A percentile compares a stretch with the other conserved stretches of the same genome.
Conservation (phyloP, 2,329 filamentous ascomycete genomes). For the Phyllosticta ampelicida region DNA sequence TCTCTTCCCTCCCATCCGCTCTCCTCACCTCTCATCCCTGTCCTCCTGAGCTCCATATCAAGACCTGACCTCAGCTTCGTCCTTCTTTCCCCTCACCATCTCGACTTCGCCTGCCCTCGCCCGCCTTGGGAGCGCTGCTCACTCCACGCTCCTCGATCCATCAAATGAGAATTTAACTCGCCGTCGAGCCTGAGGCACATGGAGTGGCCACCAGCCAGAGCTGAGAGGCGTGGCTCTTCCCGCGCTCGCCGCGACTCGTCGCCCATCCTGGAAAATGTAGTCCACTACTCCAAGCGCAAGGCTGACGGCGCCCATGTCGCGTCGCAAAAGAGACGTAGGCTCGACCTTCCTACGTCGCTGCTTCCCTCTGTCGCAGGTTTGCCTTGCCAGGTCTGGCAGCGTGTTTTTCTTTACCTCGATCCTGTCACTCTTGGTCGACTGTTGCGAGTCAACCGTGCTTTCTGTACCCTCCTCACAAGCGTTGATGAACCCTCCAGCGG, state of each 20-base stretch:
- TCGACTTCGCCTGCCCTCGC: neutral
- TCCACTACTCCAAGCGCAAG: constrained; percentile 23
- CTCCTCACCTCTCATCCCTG: neutral
- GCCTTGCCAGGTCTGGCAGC: constrained; percentile 57
- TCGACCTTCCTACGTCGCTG: constrained; percentile 14
- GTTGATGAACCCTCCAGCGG: constrained; percentile 23
- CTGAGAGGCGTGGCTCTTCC: neutral
- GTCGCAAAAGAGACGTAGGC: constrained; percentile 24
- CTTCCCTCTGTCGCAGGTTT: constrained; percentile 30
- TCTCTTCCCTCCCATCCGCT: neutral
- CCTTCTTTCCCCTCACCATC: neutral
- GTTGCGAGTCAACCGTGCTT: constrained; percentile 56
- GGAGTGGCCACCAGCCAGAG: constrained; percentile 1
- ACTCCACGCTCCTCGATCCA: neutral
- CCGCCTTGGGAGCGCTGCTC: neutral
- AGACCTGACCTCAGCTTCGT: neutral
- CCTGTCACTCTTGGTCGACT: constrained; percentile 54
- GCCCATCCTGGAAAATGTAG: neutral
- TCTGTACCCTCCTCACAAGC: constrained; percentile 40
- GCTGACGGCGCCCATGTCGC: constrained; percentile 17
- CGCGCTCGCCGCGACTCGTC: neutral
- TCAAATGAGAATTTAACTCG: neutral
- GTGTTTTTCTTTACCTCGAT: constrained; percentile 55
- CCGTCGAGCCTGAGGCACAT: constrained; percentile 5
- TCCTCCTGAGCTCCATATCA: neutral